Percentiles rank a stretch among this genome's conserved stretches.
These are phyloP conservation scores for Oryza coarctata DNA, from an alignment of 176 grass and related monocot species.

Conservation along the genomic window DNA sequence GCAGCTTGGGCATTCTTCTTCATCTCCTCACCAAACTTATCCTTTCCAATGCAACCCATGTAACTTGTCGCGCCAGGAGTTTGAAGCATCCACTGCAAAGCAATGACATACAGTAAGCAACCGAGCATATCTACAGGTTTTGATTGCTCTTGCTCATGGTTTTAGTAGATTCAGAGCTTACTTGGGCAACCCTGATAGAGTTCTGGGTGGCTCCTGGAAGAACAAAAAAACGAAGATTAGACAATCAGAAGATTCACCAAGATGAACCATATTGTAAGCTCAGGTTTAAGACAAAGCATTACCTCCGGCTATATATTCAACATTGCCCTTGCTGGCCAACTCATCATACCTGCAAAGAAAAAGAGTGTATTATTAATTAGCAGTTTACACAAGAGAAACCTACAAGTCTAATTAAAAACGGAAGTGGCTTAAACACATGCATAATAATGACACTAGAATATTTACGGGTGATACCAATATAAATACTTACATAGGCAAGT, in stretches of 20 bases:
- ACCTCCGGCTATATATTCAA: slow-evolving; percentile 98
- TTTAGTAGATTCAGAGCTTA: slow-evolving; percentile 37
- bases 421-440: neutral
- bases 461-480: neutral
- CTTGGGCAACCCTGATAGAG: slow-evolving; percentile 96
- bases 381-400: neutral
- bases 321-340: slow-evolving; percentile 73
- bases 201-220: slow-evolving; percentile 91
- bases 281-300: slow-evolving; percentile 13
- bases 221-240: slow-evolving; percentile 25
- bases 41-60: slow-evolving; percentile 96
- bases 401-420: neutral
- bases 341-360: slow-evolving; percentile 72
- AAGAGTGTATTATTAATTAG: neutral
- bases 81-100: slow-evolving; percentile 96
- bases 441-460: neutral
- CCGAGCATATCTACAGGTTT: neutral
- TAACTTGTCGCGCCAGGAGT: slow-evolving; percentile 85
- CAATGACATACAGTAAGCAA: slow-evolving; percentile 38
- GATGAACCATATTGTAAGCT: neutral
- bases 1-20: slow-evolving; percentile 72
- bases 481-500: slow-evolving; percentile 84
- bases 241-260: slow-evolving; percentile 19
- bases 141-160: slow-evolving; percentile 15
- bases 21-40: slow-evolving; percentile 98